phyloP scores from a whole-genome alignment of 2,329 filamentous ascomycete species.

The Fusarium lyarnte region DNA sequence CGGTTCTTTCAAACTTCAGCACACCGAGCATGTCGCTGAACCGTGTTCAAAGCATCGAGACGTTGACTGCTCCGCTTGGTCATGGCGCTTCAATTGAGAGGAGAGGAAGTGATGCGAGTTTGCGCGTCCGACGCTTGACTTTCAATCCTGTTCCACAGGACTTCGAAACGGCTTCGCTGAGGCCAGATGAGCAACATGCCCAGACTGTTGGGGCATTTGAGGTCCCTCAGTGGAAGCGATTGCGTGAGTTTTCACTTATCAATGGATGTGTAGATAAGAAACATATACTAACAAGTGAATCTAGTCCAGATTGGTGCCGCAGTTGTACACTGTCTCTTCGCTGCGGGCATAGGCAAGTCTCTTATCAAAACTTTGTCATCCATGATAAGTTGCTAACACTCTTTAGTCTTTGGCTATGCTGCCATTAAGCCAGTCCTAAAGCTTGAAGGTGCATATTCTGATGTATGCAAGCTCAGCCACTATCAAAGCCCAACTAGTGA shows the following conservation, averaged over 20 bases:
- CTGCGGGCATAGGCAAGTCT: constrained; percentile 68
- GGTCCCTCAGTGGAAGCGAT: constrained; percentile 63
- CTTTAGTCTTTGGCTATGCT: constrained; percentile 79
- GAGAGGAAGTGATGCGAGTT: constrained; percentile 57
- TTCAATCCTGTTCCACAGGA: constrained; percentile 65
- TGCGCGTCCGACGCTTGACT: constrained; percentile 59
- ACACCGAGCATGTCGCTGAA: constrained; percentile 59
- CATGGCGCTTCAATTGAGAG: constrained; percentile 43
- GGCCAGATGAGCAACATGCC: constrained; percentile 50
- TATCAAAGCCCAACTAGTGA: constrained; percentile 6
- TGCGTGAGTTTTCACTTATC: constrained; percentile 51
- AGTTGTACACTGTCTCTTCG: constrained; percentile 68
- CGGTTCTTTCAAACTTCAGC: not conserved
- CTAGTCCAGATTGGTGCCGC: constrained; percentile 45
- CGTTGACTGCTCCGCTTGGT: constrained; percentile 48
- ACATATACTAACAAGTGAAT: constrained; percentile 4
- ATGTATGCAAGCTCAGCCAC: constrained; percentile 60
- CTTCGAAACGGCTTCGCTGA: constrained; percentile 56
- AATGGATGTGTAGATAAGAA: not conserved
- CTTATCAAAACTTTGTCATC: not conserved
- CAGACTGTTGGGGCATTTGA: constrained; percentile 63
- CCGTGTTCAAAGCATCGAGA: constrained; percentile 63
- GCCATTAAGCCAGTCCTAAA: constrained; percentile 85
- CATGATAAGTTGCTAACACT: not conserved
- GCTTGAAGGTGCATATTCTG: constrained; percentile 74